phyloP scores from a whole-genome alignment of 768 basidiomycete genomes.

The Tephrocybe sp. region DNA sequence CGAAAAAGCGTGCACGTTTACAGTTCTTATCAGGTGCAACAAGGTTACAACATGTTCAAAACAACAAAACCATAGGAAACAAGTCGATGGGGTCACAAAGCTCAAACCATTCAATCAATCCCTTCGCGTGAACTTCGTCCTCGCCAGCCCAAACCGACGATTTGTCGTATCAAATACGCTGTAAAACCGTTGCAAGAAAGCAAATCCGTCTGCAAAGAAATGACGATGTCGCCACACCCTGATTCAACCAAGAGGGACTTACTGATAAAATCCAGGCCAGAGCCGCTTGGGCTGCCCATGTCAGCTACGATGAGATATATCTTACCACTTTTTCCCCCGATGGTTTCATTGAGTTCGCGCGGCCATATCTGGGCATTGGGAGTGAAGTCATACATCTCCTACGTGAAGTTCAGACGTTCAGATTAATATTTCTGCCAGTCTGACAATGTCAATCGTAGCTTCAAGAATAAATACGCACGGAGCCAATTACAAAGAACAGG shows the following conservation, averaged over 20 bases:
- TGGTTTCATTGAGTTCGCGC: conserved; percentile 50
- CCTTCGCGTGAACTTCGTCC: conserved; percentile 31
- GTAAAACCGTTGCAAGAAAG: conserved; percentile 64
- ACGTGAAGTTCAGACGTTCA: conserved; percentile 2
- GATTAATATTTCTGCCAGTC: too few species aligned
- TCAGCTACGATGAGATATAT: conserved; percentile 63
- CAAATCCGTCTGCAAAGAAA: conserved; percentile 44
- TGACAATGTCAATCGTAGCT: too few species aligned
- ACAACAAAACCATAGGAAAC: not conserved
- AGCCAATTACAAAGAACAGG: conserved; percentile 53
- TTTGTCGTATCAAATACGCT: conserved; percentile 48
- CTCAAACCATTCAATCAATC: conserved; percentile 28
- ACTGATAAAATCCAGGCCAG: conserved; percentile 69
- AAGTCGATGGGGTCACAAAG: not conserved
- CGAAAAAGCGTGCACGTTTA: too few species aligned
- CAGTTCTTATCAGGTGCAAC: not conserved
- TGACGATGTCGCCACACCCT: not conserved
- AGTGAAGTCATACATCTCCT: conserved; percentile 55
- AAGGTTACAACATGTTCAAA: not conserved
- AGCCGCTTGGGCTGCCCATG: conserved; percentile 47
- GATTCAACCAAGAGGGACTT: conserved; percentile 16
- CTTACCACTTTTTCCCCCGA: conserved; percentile 49
- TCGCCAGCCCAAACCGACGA: conserved; percentile 36
- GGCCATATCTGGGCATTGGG: conserved; percentile 75
- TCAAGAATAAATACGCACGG: too few species aligned